Conservation (phyloP, 192 early-diverging fungal species). For the Rhizophlyctis rosea region DNA sequence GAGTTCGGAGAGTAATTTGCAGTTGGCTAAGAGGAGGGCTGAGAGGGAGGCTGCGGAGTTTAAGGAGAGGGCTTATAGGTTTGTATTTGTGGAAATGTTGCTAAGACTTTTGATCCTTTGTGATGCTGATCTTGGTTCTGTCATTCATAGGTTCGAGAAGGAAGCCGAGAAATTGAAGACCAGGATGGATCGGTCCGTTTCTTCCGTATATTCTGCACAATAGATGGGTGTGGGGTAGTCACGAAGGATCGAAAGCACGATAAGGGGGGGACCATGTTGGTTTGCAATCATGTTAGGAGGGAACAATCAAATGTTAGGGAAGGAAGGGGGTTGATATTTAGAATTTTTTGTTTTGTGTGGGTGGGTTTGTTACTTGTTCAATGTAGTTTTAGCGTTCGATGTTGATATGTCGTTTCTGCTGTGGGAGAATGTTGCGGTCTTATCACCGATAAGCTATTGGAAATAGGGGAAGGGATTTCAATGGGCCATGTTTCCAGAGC, state of each 20-base stretch:
- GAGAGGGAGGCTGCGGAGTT: conserved; percentile 68
- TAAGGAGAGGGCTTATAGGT: conserved; percentile 48
- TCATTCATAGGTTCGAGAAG: conserved; percentile 48
- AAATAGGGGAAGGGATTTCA: too few species aligned
- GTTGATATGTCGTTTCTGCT: too few species aligned
- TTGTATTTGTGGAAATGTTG: neutral
- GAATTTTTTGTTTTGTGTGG: too few species aligned
- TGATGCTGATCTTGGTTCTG: neutral
- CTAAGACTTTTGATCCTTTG: neutral
- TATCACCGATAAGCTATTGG: too few species aligned
- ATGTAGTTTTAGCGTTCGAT: too few species aligned
- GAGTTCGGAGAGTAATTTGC: conserved; percentile 51
- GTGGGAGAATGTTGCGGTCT: too few species aligned
- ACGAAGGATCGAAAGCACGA: neutral
- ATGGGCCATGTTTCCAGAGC: too few species aligned
- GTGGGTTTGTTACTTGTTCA: too few species aligned
- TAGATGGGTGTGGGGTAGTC: neutral
- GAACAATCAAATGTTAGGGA: too few species aligned
- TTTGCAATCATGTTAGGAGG: too few species aligned
- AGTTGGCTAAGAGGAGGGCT: conserved; percentile 65
- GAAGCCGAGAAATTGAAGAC: conserved; percentile 47
- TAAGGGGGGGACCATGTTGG: too few species aligned
- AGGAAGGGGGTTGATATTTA: too few species aligned
- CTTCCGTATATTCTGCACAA: neutral
- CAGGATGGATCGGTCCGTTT: conserved; percentile 25